These are phyloP conservation scores for Penicillium occitanis DNA, from an alignment of 2,329 filamentous ascomycete genomes.

Conservation along the genomic window DNA sequence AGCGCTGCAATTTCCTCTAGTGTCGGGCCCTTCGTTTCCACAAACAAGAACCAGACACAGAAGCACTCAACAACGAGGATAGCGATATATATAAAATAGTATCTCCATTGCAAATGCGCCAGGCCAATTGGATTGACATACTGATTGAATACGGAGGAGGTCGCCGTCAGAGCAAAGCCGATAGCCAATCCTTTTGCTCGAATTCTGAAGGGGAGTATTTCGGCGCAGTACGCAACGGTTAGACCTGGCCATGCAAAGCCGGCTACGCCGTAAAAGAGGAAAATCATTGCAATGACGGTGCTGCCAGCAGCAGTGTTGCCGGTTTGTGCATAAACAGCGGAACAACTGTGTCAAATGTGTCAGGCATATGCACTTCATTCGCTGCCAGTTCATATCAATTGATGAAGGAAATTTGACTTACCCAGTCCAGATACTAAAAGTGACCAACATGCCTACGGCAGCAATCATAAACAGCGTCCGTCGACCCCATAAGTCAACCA, in stretches of 20 bases:
- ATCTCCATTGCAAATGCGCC: background rate
- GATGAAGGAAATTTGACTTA: background rate
- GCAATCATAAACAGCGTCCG: background rate
- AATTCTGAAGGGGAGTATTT: constrained; percentile 39
- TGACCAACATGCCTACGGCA: background rate
- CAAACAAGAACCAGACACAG: constrained; percentile 31
- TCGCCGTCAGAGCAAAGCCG: background rate
- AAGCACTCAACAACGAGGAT: constrained; percentile 35
- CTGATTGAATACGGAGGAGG: background rate
- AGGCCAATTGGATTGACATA: background rate
- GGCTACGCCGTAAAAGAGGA: constrained; percentile 31
- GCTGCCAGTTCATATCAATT: too few species aligned
- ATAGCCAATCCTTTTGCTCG: constrained; percentile 25
- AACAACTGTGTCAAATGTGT: background rate
- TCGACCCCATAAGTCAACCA: background rate
- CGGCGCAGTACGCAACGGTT: constrained; percentile 30
- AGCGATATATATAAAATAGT: constrained; percentile 24
- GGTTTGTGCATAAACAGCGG: constrained; percentile 22
- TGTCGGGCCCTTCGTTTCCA: constrained; percentile 38
- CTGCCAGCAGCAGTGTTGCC: constrained; percentile 22
- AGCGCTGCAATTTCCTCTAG: constrained; percentile 31
- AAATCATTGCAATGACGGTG: constrained; percentile 21
- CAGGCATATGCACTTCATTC: too few species aligned
- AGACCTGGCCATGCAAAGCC: constrained; percentile 33
- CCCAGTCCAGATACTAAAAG: background rate